Evolutionary conservation across 2,329 filamentous ascomycete species (phyloP), one percentile per base, ranked within the genome.

Genomic region (Hymenoscyphus salicellus): DNA sequence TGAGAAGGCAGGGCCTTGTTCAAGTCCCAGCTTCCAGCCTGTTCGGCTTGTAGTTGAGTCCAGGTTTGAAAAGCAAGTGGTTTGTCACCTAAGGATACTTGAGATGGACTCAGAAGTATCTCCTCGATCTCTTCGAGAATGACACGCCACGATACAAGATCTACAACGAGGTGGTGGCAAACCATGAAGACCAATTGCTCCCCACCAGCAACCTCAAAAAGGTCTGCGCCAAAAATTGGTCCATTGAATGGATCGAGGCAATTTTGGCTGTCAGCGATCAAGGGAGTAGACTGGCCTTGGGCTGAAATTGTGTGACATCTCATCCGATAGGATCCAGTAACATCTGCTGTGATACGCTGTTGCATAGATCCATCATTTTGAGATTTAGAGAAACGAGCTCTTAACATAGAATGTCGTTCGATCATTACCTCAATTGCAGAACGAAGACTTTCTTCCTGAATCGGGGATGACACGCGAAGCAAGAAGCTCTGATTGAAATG

Each of bases 131-230:
- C 77, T 63, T 77, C 72, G 1, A 78, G 70, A 11, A 79, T 70
- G 7, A 78, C 66, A 28, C 77, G 68, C 77, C 77, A 79, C 4
- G 75, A 75, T 16, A 78, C 76, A 14, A 78, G 60, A 62, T 78
- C 77, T 46, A 77, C 75, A 11, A 72, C 68, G 8, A 72, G 46
- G 66, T 72, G 71, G 49, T 73, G 71, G 5, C 61, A 70, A 23
- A 65, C 64, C 4, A 75, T 20, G 46, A 66, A 71, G 1, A 73
- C 43, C 16, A 68, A 28, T 23, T 93, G 66, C 14, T 65, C 63
- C 16, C 58, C 57, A 14, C 63, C 61, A 10, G 60, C 43, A n/a
- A 67, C 28, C 17, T 70, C 61, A 55, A 71, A 69, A 11, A 72
- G 61, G 59, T 72, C 70, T 49, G 59, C 68, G 5, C 63, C 66